A percentile compares a stretch with the other conserved stretches of the same genome.
phyloP scores from a whole-genome alignment of 345 rosid genomes.

The Euphorbia lathyris region DNA sequence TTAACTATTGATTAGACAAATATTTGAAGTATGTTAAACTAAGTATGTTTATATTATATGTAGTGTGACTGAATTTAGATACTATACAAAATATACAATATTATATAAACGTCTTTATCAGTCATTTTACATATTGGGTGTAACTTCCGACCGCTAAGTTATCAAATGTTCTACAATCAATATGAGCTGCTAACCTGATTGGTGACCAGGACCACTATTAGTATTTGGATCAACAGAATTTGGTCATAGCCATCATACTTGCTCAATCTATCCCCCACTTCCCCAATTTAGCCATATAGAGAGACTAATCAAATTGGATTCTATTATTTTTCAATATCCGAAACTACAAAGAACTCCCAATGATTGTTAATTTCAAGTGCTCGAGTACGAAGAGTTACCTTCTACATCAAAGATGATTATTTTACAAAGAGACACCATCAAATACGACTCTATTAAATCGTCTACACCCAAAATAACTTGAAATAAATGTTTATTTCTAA shows the following conservation, averaged over 20 bases:
- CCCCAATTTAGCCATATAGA: not conserved
- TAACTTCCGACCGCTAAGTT: no score
- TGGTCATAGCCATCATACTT: not conserved
- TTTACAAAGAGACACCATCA: not conserved
- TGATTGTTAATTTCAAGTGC: not conserved
- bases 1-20: no score
- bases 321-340: not conserved
- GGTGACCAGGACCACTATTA: not conserved
- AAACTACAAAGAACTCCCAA: not conserved
- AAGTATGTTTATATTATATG: no score
- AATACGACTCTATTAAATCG: not conserved
- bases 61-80: no score
- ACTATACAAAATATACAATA: no score
- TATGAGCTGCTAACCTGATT: no score
- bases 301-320: not conserved
- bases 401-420: not conserved
- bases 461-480: not conserved
- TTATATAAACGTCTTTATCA: no score
- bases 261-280: not conserved
- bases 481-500: not conserved
- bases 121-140: no score
- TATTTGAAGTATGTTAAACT: no score
- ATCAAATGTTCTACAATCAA: no score
- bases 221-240: not conserved
- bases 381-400: not conserved